Conservation (phyloP, 768 basidiomycete genomes). For the Boletellus ananas region DNA sequence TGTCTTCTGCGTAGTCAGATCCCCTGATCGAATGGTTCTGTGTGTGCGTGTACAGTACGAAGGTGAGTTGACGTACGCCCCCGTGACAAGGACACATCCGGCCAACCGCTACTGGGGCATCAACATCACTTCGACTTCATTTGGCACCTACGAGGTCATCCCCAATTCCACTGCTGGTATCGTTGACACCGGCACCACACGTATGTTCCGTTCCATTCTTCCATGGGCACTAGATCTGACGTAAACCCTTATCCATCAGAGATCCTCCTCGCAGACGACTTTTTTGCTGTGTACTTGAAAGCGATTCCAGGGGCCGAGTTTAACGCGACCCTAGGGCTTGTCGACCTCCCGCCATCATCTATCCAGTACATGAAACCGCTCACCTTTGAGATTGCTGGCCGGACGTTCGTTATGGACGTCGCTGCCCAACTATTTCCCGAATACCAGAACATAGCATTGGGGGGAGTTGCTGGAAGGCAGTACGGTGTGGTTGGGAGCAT, state of each 20-base stretch:
- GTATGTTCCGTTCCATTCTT: conserved; percentile 5
- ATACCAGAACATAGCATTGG: conserved; percentile 8
- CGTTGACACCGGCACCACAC: conserved; percentile 26
- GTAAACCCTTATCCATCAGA: background rate
- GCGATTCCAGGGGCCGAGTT: conserved; percentile 14
- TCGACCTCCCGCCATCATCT: conserved; percentile 13
- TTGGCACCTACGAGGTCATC: conserved; percentile 9
- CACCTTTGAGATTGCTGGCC: conserved; percentile 7
- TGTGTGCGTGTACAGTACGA: conserved; percentile 4
- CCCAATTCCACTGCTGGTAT: conserved; percentile 19
- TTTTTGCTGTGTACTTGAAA: conserved; percentile 9
- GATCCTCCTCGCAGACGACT: conserved; percentile 15
- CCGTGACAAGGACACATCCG: conserved; percentile 20
- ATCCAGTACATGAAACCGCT: conserved; percentile 11
- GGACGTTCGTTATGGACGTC: conserved; percentile 8
- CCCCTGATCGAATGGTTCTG: background rate
- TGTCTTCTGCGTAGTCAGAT: background rate
- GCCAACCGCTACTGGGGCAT: conserved; percentile 23
- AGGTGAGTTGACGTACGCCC: conserved; percentile 20
- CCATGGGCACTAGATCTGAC: background rate
- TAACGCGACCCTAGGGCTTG: conserved; percentile 1
- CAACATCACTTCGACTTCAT: conserved; percentile 11
- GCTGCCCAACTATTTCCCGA: conserved; percentile 14
- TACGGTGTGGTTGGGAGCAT: conserved; percentile 6
- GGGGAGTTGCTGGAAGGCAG: conserved; percentile 4